phyloP scores from a whole-genome alignment of 352 stramenopile species.

The Globisporangium cystogenes region DNA sequence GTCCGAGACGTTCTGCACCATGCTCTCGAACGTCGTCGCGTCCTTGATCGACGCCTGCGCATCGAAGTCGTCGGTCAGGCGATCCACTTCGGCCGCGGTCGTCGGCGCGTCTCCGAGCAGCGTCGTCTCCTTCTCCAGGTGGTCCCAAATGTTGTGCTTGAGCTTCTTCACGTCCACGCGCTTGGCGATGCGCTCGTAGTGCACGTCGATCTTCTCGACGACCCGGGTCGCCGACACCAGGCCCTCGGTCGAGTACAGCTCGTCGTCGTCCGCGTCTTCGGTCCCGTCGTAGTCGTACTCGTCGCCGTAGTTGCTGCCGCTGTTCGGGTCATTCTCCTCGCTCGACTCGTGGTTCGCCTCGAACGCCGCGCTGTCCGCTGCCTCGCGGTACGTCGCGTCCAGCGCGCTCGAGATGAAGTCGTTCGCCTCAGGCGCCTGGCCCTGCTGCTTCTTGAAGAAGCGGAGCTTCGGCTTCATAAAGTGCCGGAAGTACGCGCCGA shows the following conservation, averaged over 20 bases:
- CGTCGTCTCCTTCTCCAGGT: conserved; percentile 45
- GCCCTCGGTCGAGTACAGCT: conserved; percentile 42
- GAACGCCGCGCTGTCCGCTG: conserved; percentile 15
- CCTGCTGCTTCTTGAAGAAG: conserved; percentile 42
- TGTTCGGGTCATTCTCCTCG: neutral
- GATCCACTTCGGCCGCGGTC: conserved; percentile 9
- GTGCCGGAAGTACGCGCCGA: conserved; percentile 63
- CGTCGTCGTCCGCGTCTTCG: conserved; percentile 17
- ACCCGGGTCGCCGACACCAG: conserved; percentile 88
- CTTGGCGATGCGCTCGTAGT: conserved; percentile 94
- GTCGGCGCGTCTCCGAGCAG: conserved; percentile 9
- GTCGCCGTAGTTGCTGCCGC: conserved; percentile 12
- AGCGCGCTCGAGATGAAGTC: conserved; percentile 15
- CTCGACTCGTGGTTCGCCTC: neutral
- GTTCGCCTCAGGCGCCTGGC: conserved; percentile 2
- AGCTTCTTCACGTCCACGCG: conserved; percentile 97
- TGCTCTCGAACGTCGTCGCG: conserved; percentile 82
- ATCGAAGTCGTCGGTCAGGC: conserved; percentile 12
- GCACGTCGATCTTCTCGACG: conserved; percentile 93
- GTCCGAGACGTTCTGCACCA: conserved; percentile 85
- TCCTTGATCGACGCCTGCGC: conserved; percentile 7
- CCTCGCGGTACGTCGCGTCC: conserved; percentile 20
- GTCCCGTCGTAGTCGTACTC: conserved; percentile 31
- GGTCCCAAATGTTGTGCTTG: conserved; percentile 94
- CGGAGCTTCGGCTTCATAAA: conserved; percentile 73